Base-by-base conservation (phyloP, 768 basidiomycete genomes). In the Termitomyces sp. region DNA sequence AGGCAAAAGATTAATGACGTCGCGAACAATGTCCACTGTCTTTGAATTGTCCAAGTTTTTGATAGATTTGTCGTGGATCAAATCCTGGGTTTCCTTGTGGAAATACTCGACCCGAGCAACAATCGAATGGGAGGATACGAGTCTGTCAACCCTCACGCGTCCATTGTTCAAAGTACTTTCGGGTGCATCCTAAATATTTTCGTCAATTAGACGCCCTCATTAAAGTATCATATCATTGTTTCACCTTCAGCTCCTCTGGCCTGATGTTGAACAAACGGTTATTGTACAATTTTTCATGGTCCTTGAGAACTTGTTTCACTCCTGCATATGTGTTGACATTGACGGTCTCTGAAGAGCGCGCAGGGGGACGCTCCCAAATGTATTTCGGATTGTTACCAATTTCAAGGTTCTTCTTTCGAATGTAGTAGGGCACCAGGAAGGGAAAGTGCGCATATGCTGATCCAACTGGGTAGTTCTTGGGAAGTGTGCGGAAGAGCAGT, bases 361-460 rank as follows among this genome's bases (percentile, higher is more conserved):
- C 57, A 6, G 54, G 44, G 1, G 89, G 88, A 22, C 83, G 74
- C n/a, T 67, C 70, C 82, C 88, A 88, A 13, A 67, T 71, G 63
- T 92, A 92, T 61, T 83, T 30, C 26, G 38, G 51, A n/a, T 52
- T 74, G 2, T 69, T 60, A 43, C 72, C 73, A 8, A 73, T 54
- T 10, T 63, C 53, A 57, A 68, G 51, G 14, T 68, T 62, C 49
- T 74, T 65, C 2, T 69, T 60, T 60, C 78, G 67, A 76, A 85
- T 79, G 56, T 61, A 70, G 18, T 66, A 65, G 33, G 91, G 90
- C 4, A 80, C 81, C 65, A 88, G 66, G 79, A 94, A 88, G 10
- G 92, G 91, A 79, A 94, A 94, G 66, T 88, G 85, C 1, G 83
- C 89, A 64, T 90, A 90, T 3, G 78, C 77, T 11, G 85, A 87